These are phyloP conservation scores for Mucor racemosus DNA, from an alignment of 371 early-diverging fungal species.

Conservation along the genomic window DNA sequence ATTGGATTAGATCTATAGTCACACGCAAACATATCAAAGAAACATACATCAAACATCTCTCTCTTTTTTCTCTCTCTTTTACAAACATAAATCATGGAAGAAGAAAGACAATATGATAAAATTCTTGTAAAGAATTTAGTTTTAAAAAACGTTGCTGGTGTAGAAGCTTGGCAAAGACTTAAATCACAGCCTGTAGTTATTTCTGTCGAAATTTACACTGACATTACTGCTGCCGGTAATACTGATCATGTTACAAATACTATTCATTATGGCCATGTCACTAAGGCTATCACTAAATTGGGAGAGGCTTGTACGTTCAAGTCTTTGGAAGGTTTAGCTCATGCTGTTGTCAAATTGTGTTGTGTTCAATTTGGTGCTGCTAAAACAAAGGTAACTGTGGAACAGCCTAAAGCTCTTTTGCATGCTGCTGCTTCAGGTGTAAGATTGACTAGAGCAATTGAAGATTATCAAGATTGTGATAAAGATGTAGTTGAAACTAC, in stretches of 20 bases:
- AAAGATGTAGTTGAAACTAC: conserved; percentile 24
- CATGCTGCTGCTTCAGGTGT: conserved; percentile 91
- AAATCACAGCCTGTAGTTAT: conserved; percentile 89
- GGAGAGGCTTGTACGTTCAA: conserved; percentile 74
- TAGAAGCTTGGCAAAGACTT: conserved; percentile 92
- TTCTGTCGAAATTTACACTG: conserved; percentile 73
- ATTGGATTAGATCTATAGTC: conserved; percentile 9
- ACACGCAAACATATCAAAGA: background rate
- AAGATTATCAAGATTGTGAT: conserved; percentile 38
- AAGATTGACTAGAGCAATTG: conserved; percentile 75
- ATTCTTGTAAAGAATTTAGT: conserved; percentile 82
- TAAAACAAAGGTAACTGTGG: conserved; percentile 75
- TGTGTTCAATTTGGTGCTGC: conserved; percentile 63
- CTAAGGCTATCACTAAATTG: conserved; percentile 77
- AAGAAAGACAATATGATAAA: conserved; percentile 61
- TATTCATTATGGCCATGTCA: conserved; percentile 84
- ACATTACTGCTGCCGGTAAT: conserved; percentile 77
- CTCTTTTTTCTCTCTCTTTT: background rate
- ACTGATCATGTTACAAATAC: conserved; percentile 78
- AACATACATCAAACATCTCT: conserved; percentile 8
- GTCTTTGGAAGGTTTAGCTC: conserved; percentile 77
- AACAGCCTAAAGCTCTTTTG: conserved; percentile 90
- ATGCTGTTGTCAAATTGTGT: conserved; percentile 65
- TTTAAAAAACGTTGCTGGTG: conserved; percentile 87
- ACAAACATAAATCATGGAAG: background rate